These are phyloP conservation scores for Solanum pennellii DNA, from an alignment of 257 asterid genomes.

Conservation along the genomic window DNA sequence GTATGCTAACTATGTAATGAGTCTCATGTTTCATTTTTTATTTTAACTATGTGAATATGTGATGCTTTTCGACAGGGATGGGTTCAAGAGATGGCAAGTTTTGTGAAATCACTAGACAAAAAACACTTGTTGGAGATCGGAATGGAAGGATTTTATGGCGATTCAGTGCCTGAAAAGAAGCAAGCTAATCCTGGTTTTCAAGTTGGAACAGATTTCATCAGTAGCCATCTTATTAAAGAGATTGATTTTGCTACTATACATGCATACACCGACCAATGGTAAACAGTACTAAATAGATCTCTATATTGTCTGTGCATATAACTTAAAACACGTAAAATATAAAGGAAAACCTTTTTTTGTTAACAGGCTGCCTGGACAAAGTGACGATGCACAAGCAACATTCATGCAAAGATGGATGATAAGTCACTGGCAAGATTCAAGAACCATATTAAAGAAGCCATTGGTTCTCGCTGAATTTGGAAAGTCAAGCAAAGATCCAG, in stretches of 20 bases:
- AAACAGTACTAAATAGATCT: background rate
- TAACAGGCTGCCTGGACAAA: conserved; percentile 25
- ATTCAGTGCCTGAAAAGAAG: conserved; percentile 39
- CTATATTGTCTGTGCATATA: background rate
- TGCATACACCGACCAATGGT: conserved; percentile 67
- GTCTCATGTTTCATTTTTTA: no score
- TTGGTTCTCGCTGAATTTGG: conserved; percentile 41
- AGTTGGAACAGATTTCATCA: conserved; percentile 69
- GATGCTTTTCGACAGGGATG: conserved; percentile 10
- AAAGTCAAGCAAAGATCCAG: conserved; percentile 34
- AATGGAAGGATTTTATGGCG: conserved; percentile 87
- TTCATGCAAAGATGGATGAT: conserved; percentile 37
- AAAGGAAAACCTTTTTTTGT: background rate
- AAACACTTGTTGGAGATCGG: conserved; percentile 59
- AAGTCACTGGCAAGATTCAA: conserved; percentile 33
- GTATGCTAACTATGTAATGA: no score
- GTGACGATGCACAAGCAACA: conserved; percentile 17
- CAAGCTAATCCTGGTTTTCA: conserved; percentile 56
- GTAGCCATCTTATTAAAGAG: conserved; percentile 29
- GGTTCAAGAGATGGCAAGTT: conserved; percentile 52
- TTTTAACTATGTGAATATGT: no score
- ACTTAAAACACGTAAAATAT: background rate
- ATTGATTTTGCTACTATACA: conserved; percentile 72
- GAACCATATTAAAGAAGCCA: conserved; percentile 29
- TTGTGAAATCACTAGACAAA: conserved; percentile 42